Base-by-base conservation (phyloP, 2,329 filamentous ascomycete genomes). In the Nothophaeocryptopus gaeumannii region DNA sequence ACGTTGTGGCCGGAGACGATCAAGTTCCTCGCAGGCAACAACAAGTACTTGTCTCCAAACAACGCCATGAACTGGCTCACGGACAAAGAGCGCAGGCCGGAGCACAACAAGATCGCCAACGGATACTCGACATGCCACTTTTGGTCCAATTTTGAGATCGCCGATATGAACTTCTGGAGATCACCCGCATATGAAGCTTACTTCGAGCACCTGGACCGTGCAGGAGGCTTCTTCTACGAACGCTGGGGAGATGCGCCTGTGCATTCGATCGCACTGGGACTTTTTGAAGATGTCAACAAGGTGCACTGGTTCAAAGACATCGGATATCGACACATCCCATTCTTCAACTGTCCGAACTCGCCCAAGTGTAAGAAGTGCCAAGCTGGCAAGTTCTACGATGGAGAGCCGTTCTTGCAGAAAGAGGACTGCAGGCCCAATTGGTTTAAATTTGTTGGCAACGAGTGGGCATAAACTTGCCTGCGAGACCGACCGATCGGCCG, bases 101-200 rank as follows among this genome's bases (percentile, higher is more conserved):
- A 89, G 11, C 87, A 95, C 70, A 89, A 89, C 66, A 69, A 78
- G 46, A 82, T 85, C 56, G 92, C 92, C 5, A 87, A 95, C 63
- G 93, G 93, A 31, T 99, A 96, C 76, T 95, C 89, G 31, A 97
- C 93, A 2, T 99, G 93, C 70, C 93, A 99, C 71, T 99, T 99
- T 77, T 99, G 93, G 93, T 93, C 86, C 64, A 99, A 99, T 72
- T 99, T 99, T 63, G 93, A 99, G 72, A 92, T 99, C 62, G 92
- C 82, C 39, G 89, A 96, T 70, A 82, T 99, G 80, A 81, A 81
- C 56, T 96, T 99, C 72, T 99, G 90, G 88, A 79, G 93, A 41
- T 88, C 89, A 66, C 82, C 91, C 68, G 79, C 83, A 39, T 99
- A 99, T 67, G 88, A 95, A 67, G 90, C 95, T 56, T 99, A 96